Base-by-base conservation (phyloP, 352 stramenopile species). In the Phytophthora crassamura region DNA sequence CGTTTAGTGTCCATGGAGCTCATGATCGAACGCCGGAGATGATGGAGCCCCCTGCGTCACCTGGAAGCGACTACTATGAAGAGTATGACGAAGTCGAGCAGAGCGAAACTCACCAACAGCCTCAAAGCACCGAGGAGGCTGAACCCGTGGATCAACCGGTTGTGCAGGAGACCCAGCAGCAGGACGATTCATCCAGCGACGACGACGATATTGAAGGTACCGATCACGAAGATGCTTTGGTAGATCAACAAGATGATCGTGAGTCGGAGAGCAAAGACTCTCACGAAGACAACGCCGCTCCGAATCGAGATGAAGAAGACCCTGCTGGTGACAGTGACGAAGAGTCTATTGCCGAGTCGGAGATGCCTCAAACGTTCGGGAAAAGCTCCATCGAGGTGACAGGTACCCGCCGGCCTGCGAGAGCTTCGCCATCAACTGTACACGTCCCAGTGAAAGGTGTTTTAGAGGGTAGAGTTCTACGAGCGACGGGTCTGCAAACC, bases 1-100 rank as follows among this genome's bases (percentile, higher is more conserved):
- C 40, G 15, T 0, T 65, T 22, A 48, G 45, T n/a, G 38, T 28
- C 4, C 47, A 55, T 4, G 36, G 20, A 34, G 42, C 33, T 7
- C 18, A 39, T 12, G 28, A 40, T 28, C 47, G 48, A 12, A 16
- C 39, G 4, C 69, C 61, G 14, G 50, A 72, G 48, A 74, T 80
- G 70, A 70, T 86, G 51, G 75, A 84, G 47, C 78, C 75, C n/a
- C 78, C 78, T 20, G 47, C 52, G 11, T 86, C 75, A n/a, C 75
- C 73, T 22, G 59, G 43, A 22, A 78, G 63, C 15, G 43, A 52
- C 0, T 78, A 74, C 10, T 68, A 79, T 2, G 64, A 78, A 11
- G 62, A 75, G 10, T 59, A 73, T 11, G 45, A 75, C 7, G 59
- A 45, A 38, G 51, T 57, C 3, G 53, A 68, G n/a, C 47, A 67